phyloP scores from a whole-genome alignment of 352 stramenopile genomes.

The Pythium rhizo-oryzae region DNA sequence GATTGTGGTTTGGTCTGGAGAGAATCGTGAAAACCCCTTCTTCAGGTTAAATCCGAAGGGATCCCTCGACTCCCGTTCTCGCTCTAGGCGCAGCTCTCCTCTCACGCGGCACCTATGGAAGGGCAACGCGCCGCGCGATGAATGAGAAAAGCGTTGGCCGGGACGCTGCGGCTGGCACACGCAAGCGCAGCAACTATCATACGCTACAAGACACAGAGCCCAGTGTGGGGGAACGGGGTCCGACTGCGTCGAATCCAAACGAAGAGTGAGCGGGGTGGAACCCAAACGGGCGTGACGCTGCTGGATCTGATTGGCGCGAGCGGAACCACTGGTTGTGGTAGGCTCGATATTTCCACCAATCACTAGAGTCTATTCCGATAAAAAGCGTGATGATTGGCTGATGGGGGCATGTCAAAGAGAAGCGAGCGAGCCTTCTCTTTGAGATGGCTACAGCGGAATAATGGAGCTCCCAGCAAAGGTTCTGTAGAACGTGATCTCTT shows the following conservation, averaged over 20 bases:
- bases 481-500: too few relatives aligned
- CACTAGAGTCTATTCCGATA: background rate
- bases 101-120: slow-evolving; percentile 28
- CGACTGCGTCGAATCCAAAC: slow-evolving; percentile 5
- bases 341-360: slow-evolving; percentile 18
- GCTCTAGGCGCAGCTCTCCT: slow-evolving; percentile 35
- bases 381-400: slow-evolving; percentile 1
- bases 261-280: slow-evolving; percentile 1
- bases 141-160: slow-evolving; percentile 32
- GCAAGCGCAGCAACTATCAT: background rate
- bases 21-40: slow-evolving; percentile 63
- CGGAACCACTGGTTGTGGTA: slow-evolving; percentile 21
- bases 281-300: background rate
- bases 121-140: slow-evolving; percentile 23
- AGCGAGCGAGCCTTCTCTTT: too few relatives aligned
- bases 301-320: slow-evolving; percentile 7
- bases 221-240: background rate
- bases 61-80: slow-evolving; percentile 56
- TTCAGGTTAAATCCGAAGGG: slow-evolving; percentile 52
- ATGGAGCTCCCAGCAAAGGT: background rate
- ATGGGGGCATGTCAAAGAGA: background rate
- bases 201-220: background rate
- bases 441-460: slow-evolving; percentile 1
- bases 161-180: background rate
- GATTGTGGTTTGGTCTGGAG: slow-evolving; percentile 34